Conservation (phyloP, 768 basidiomycete genomes). For the Termitomyces sp. region DNA sequence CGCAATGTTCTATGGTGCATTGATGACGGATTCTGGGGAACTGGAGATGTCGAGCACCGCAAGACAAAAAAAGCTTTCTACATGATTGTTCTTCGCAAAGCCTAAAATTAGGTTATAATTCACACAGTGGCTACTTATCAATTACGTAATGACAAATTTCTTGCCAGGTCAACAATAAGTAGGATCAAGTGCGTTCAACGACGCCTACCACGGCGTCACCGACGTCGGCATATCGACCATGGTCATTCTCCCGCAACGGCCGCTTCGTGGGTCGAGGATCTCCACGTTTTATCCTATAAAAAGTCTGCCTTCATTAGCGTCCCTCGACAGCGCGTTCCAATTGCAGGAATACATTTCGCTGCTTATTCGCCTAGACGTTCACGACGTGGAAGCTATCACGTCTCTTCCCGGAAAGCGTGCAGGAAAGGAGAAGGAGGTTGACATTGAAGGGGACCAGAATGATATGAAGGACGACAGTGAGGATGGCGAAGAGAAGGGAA, state of each 20-base stretch:
- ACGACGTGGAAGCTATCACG: slow-evolving; percentile 83
- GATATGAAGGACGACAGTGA: slow-evolving; percentile 22
- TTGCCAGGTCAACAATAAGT: slow-evolving; percentile 11
- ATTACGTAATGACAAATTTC: slow-evolving; percentile 12
- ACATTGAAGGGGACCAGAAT: slow-evolving; percentile 27
- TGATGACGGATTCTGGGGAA: neutral
- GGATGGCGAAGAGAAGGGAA: slow-evolving; percentile 31
- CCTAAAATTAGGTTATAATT: neutral
- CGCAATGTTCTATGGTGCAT: neutral
- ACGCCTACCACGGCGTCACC: neutral
- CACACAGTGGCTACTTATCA: neutral
- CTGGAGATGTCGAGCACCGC: too few relatives aligned
- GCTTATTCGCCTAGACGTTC: slow-evolving; percentile 81
- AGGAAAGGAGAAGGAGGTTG: slow-evolving; percentile 29
- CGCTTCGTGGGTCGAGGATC: slow-evolving; percentile 73
- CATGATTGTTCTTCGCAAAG: neutral
- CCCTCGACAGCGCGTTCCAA: slow-evolving; percentile 89
- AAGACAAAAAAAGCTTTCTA: neutral
- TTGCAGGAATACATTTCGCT: slow-evolving; percentile 92
- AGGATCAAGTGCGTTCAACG: neutral
- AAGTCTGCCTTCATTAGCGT: slow-evolving; percentile 61
- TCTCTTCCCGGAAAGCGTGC: slow-evolving; percentile 60
- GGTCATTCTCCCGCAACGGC: slow-evolving; percentile 54
- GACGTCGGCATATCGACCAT: slow-evolving; percentile 19
- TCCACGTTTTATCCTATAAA: slow-evolving; percentile 81